A percentile compares a stretch with the other conserved stretches of the same genome.
Conservation (phyloP, 768 basidiomycete species). For the Terana coerulea region DNA sequence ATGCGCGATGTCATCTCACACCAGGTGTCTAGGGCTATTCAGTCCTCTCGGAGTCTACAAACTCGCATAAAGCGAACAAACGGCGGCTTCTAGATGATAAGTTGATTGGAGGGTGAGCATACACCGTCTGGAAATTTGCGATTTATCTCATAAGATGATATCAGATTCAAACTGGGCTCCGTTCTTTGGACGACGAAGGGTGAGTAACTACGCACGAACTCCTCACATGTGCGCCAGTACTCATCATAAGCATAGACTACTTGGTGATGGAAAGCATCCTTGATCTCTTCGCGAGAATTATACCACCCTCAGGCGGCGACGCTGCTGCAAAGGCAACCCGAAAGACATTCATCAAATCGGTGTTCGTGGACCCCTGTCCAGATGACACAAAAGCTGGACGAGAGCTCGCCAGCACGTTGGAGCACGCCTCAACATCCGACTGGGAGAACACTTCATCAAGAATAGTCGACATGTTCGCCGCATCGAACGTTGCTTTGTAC, state of each 20-base stretch:
- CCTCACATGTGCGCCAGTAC: background rate
- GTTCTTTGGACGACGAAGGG: slow-evolving; percentile 48
- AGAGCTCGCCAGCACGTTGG: slow-evolving; percentile 38
- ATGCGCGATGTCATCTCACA: slow-evolving; percentile 17
- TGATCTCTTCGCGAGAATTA: slow-evolving; percentile 50
- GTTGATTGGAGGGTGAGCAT: slow-evolving; percentile 46
- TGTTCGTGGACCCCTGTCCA: slow-evolving; percentile 33
- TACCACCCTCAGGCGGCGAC: slow-evolving; percentile 42
- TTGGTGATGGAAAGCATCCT: slow-evolving; percentile 54
- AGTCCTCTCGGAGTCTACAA: slow-evolving; percentile 46
- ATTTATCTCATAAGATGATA: background rate
- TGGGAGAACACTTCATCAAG: slow-evolving; percentile 52
- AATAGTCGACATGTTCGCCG: slow-evolving; percentile 46
- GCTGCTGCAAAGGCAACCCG: slow-evolving; percentile 35
- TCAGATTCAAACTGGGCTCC: slow-evolving; percentile 34
- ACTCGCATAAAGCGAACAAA: slow-evolving; percentile 38
- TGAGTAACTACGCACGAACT: slow-evolving; percentile 16
- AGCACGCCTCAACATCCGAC: slow-evolving; percentile 37
- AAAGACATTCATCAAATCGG: slow-evolving; percentile 45
- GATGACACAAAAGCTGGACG: slow-evolving; percentile 33
- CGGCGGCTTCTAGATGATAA: slow-evolving; percentile 39
- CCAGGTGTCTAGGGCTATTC: slow-evolving; percentile 44
- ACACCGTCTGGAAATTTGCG: background rate
- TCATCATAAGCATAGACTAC: slow-evolving; percentile 37
- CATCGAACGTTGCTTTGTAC: slow-evolving; percentile 44